Evolutionary conservation across 352 stramenopile genomes (phyloP), one percentile per base, ranked within the genome.

Genomic region (Globisporangium cylindrosporum): DNA sequence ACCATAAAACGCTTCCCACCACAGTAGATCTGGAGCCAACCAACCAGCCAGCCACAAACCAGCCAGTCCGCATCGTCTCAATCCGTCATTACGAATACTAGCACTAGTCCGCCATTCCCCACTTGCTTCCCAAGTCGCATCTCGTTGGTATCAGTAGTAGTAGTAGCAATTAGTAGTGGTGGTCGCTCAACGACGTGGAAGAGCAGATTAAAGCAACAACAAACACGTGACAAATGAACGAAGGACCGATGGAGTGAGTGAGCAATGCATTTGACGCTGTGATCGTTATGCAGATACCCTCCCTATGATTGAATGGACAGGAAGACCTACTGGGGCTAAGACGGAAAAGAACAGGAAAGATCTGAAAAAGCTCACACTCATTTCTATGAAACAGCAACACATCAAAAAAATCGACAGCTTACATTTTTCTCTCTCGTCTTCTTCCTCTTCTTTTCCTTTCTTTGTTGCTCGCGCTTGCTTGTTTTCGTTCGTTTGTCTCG

Each of bases 321-420:
- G 15, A 49, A 49, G 4, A n/a, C 6, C 41, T 3, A 20, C 12
- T 48, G 4, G 18, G 41, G 15, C 15, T 22, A 9, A 49, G 41
- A 49, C 6, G 41, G 18, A 49, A 49, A n/a, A 49, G 4, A 49
- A 49, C 14, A 49, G 18, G 41, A 46, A 46, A 7, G n/a, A 22
- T n/a, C 41, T 49, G 18, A 43, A 60, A n/a, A 25, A 43, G 25
- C 29, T 66, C 25, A 49, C 29, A 49, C 29, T 4, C 18, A 66
- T 18, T 38, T 64, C 60, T 51, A 57, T 41, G 18, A 68, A 68
- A 58, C 25, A 54, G 36, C 53, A 61, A 24, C 53, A 49, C 51
- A 62, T 61, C 62, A 36, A 62, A 68, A 56, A 68, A 53, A 68
- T 63, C 63, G 51, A 68, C 63, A 68, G 63, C 63, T 68, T 68